Evolutionary conservation across 2,329 filamentous ascomycete species (phyloP), one percentile per base, ranked within the genome.

Genomic region (Penicillium sp.): DNA sequence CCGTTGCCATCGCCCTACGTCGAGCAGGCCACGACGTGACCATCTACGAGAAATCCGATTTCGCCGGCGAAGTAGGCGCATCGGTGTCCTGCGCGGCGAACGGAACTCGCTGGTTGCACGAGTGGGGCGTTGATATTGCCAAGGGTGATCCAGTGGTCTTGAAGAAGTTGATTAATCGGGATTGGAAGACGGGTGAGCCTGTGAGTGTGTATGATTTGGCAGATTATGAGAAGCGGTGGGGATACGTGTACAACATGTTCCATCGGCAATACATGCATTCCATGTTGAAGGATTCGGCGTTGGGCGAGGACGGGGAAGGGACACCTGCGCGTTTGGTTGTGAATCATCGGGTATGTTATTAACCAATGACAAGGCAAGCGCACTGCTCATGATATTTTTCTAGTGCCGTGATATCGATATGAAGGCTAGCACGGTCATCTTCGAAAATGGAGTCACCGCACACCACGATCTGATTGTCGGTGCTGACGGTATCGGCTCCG

Each of bases 81-180:
- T 89, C 87, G 0, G 82, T 89, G 0, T 87, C 84, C 0, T 90
- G 87, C 67, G 88, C 88, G 1, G 87, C 88, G 10, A 91, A 91
- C 67, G 88, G 88, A 7, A 88, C 87, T 1, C 81, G 86, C 51
- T 91, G 87, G 87, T 77, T 91, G 7, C 83, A 89, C 62, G 86
- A 89, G 71, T 91, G 88, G 88, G 79, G 79, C 0, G 86, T 90
- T 1, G 85, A 90, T 67, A 79, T 90, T 1, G 77, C 77, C 14
- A 86, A 85, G 68, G 88, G 87, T 8, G 84, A 89, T 59, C 87
- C 87, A 0, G 88, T 91, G 1, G 78, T 90, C 1, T 76, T 91
- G 52, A 81, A 81, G 73, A 87, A 87, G 68, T 81, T 91, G 55
- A 90, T 91, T 76, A 89, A 87, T 71, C 83, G 85, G 3, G 87